Evolutionary conservation across 805 yeast genomes (phyloP), one percentile per base, ranked within the genome.

Genomic region (Debaryomyces hansenii): DNA sequence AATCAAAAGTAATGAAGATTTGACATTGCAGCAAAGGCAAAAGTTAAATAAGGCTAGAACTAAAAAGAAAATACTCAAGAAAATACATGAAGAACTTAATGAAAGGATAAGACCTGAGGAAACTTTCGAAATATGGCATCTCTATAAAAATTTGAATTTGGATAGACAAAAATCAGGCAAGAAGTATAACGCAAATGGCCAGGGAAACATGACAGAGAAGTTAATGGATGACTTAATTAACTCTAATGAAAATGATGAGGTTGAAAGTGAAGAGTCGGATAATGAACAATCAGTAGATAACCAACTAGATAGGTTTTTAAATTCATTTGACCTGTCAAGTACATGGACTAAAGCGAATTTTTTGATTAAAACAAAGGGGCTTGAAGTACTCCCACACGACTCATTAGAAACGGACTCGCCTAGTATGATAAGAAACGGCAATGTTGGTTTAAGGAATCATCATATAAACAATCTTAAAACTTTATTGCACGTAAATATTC

Each of bases 401-500:
- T 36, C 28, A n/a, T 47, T 44, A 38, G 48, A 48, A 15, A 31
- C 38, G 14, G 43, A 34, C 5, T 37, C 46, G 2, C 4, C 20
- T 8, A 24, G 31, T 9, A 11, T 27, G 20, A 10, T 9, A 12
- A 20, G 11, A 20, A 40, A 16, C 3, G 36, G 37, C n/a, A 41
- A 29, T 18, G 20, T 37, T 34, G 49, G 55, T 18, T 36, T 44
- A 27, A 46, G 37, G 20, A 58, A 53, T 32, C 66, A 62, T 37
- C 74, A 71, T 48, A 47, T 66, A 4, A 50, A 51, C 24, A 66
- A 69, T 37, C 55, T 83, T 37, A 69, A 63, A 27, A 67, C 69
- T 10, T 59, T 83, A 15, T 58, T 86, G 29, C 84, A 83, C 51
- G 34, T 78, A 9, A 71, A 72, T 46, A 58, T 85, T 3, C 55